phyloP scores from a whole-genome alignment of 129 eudicot species.

The Saposhnikovia divaricata region DNA sequence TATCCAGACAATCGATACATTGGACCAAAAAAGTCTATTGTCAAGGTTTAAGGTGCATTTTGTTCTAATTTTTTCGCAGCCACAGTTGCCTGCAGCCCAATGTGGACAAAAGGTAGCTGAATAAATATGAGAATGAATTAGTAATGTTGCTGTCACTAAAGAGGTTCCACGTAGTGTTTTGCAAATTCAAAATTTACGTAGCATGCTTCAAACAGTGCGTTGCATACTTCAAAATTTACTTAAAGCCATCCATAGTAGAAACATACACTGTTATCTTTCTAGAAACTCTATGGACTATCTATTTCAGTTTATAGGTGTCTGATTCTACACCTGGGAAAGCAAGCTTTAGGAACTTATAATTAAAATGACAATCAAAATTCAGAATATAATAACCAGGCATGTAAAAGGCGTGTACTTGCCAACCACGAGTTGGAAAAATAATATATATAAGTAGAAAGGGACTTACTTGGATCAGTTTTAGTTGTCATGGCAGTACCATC shows the following conservation, averaged over 20 bases:
- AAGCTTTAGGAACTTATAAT: neutral
- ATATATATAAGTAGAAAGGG: neutral
- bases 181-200: neutral
- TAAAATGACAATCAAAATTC: neutral
- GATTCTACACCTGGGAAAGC: neutral
- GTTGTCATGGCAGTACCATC: slow-evolving; percentile 66
- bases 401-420: neutral
- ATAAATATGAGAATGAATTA: neutral
- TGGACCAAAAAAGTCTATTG: neutral
- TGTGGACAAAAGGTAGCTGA: neutral
- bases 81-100: neutral
- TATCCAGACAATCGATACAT: neutral
- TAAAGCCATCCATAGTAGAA: neutral
- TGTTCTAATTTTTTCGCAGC: neutral
- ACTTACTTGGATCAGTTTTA: slow-evolving; percentile 70
- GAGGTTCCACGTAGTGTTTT: neutral
- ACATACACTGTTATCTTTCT: neutral
- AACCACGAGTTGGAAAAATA: neutral
- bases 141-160: neutral
- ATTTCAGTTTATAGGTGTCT: neutral
- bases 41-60: neutral
- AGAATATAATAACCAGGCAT: neutral
- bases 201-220: too few relatives aligned
- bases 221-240: neutral
- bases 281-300: neutral